These are phyloP conservation scores for Auricularia sp. DNA, from an alignment of 768 basidiomycete genomes.

Conservation along the genomic window DNA sequence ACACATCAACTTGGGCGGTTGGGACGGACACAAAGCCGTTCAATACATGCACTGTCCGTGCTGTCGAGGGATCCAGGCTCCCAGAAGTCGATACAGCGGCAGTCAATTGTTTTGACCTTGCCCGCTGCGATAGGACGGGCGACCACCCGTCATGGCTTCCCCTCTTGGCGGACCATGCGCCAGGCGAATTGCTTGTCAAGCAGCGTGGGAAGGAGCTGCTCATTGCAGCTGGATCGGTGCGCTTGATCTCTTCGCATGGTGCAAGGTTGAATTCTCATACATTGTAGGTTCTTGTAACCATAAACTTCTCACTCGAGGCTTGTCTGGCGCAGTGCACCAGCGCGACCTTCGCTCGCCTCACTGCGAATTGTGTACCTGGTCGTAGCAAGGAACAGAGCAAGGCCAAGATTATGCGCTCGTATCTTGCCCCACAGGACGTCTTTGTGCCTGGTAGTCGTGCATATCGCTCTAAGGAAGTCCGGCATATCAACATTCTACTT, in stretches of 20 bases:
- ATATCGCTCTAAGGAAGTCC: background rate
- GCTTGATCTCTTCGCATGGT: background rate
- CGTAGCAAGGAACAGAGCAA: background rate
- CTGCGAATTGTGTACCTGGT: background rate
- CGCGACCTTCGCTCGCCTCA: background rate
- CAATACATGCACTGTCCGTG: background rate
- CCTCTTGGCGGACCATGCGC: background rate
- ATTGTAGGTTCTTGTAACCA: background rate
- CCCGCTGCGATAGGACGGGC: background rate
- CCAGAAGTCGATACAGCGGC: background rate
- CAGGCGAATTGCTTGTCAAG: background rate
- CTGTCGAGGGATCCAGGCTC: background rate
- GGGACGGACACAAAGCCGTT: background rate
- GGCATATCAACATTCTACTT: background rate
- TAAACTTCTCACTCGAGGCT: background rate
- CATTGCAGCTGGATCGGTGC: background rate
- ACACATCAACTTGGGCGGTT: background rate
- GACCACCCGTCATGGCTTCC: background rate
- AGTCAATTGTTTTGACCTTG: background rate
- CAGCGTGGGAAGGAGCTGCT: background rate
- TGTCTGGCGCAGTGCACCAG: background rate
- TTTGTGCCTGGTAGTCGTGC: background rate
- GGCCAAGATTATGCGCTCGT: background rate
- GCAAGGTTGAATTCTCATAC: background rate
- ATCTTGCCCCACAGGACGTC: background rate